Base-by-base conservation (phyloP, 495 filamentous ascomycete genomes). In the Penicillium coprophilum region DNA sequence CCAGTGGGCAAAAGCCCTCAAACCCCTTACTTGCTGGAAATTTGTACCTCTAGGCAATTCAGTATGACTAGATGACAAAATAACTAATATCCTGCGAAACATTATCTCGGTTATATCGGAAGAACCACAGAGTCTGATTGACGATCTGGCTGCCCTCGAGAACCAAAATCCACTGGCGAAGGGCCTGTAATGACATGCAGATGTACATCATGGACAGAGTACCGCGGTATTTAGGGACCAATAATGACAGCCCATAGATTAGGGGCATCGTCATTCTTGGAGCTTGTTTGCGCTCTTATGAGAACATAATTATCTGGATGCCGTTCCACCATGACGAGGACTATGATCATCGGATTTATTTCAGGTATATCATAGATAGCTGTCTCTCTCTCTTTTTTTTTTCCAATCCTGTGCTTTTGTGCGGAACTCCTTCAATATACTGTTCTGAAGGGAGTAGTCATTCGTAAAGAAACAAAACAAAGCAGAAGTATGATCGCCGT, bases 191-290 rank as follows among this genome's bases (percentile, higher is more conserved):
- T 15, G 20, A 38, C 31, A 38, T 50, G 47, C 31, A 50, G 15
- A 32, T 50, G 47, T 38, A 21, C 6, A 38, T 38, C 12, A 50
- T 50, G 20, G 31, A 50, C 13, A 31, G 31, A 49, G 46, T 5
- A 10, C 36, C 15, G 31, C 31, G 30, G 23, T 19, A 17, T 27
- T 15, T 38, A 32, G 0, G 12, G 36, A 38, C 31, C 9, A 12
- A 23, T 13, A 3, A 44, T 24, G 0, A 1, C 3, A 6, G 0
- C 4, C 28, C 28, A 10, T 31, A n/a, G n/a, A n/a, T n/a, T n/a
- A n/a, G n/a, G n/a, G n/a, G n/a, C 28, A 11, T 31, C 28, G 11
- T 9, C 28, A 7, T 31, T 31, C 28, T 11, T 31, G 7, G 11
- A 31, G 9, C 6, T 31, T 9, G 28, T 10, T 31, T 31, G 8